A percentile compares a stretch with the other conserved stretches of the same genome.
phyloP scores from a whole-genome alignment of 495 filamentous ascomycete genomes.

The Penicillium coffeae region DNA sequence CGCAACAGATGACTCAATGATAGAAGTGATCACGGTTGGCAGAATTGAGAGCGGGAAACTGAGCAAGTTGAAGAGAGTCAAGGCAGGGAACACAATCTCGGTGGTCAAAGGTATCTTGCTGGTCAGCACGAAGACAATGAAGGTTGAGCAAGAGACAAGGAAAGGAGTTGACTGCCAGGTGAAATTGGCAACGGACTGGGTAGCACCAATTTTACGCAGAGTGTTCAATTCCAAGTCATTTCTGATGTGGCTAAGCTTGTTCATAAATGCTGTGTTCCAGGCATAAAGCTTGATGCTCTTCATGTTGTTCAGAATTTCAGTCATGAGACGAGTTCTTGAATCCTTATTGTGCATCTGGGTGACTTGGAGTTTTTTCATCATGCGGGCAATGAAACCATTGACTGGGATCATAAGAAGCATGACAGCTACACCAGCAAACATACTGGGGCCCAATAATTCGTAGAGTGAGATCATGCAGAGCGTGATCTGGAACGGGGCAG shows the following conservation, averaged over 20 bases:
- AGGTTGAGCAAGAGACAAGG: conserved; percentile 95
- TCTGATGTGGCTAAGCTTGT: conserved; percentile 88
- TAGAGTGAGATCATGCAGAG: conserved; percentile 96
- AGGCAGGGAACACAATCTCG: conserved; percentile 90
- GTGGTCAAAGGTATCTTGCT: conserved; percentile 78
- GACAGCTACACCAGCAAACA: conserved; percentile 92
- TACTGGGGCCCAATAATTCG: conserved; percentile 85
- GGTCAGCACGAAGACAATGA: conserved; percentile 88
- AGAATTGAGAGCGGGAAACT: conserved; percentile 93
- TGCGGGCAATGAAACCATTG: conserved; percentile 85
- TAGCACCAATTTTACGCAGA: conserved; percentile 90
- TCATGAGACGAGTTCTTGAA: conserved; percentile 84
- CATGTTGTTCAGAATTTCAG: conserved; percentile 98
- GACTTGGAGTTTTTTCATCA: conserved; percentile 95
- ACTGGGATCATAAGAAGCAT: conserved; percentile 98
- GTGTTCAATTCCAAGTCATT: conserved; percentile 96
- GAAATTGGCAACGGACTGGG: conserved; percentile 91
- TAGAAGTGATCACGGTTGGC: conserved; percentile 95
- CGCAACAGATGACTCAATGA: conserved; percentile 94
- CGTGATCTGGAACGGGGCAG: conserved; percentile 92
- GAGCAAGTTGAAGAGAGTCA: conserved; percentile 88
- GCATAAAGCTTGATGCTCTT: conserved; percentile 99
- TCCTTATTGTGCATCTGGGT: conserved; percentile 99
- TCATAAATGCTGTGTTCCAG: conserved; percentile 96
- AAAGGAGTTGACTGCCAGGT: conserved; percentile 99